Evolutionary conservation across 2,329 filamentous ascomycete species (phyloP).

Genomic region (Aspergillus cejpii): DNA sequence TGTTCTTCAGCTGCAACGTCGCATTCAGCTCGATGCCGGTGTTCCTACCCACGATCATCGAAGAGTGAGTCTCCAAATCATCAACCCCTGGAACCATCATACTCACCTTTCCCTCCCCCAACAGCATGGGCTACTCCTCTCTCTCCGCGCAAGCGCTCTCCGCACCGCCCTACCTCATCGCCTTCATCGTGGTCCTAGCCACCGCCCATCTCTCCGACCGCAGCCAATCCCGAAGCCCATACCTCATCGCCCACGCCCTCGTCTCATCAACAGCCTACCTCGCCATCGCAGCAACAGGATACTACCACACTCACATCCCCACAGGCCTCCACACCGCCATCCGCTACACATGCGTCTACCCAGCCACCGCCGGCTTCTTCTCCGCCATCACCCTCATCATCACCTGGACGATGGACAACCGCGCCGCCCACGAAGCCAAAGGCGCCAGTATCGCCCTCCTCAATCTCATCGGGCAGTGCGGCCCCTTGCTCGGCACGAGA

Average conservation of each 20-base stretch:
- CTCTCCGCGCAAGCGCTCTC: slow-evolving; percentile 68
- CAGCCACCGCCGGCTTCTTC: slow-evolving; percentile 75
- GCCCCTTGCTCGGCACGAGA: slow-evolving; percentile 62
- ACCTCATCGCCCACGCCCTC: slow-evolving; percentile 63
- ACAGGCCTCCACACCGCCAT: slow-evolving; percentile 33
- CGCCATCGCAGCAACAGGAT: slow-evolving; percentile 50
- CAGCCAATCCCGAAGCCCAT: slow-evolving; percentile 54
- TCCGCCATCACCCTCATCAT: slow-evolving; percentile 76
- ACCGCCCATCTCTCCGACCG: slow-evolving; percentile 69
- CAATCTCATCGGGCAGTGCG: slow-evolving; percentile 74
- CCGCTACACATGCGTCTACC: slow-evolving; percentile 70
- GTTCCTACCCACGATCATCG: slow-evolving; percentile 75
- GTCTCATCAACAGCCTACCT: slow-evolving; percentile 62
- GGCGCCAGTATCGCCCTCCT: slow-evolving; percentile 73
- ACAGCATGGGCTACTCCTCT: slow-evolving; percentile 62
- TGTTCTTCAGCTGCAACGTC: slow-evolving; percentile 84
- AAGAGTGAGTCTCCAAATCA: slow-evolving; percentile 40
- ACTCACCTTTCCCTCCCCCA: not conserved
- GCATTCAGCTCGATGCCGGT: slow-evolving; percentile 82
- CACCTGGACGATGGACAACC: slow-evolving; percentile 85
- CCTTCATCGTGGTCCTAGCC: slow-evolving; percentile 64
- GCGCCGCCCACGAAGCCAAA: slow-evolving; percentile 60
- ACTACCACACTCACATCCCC: slow-evolving; percentile 37
- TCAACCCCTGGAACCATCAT: not conserved
- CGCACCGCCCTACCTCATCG: slow-evolving; percentile 71